Conservation (phyloP, 75 land plant genomes). For the Selaginella tamariscina region DNA sequence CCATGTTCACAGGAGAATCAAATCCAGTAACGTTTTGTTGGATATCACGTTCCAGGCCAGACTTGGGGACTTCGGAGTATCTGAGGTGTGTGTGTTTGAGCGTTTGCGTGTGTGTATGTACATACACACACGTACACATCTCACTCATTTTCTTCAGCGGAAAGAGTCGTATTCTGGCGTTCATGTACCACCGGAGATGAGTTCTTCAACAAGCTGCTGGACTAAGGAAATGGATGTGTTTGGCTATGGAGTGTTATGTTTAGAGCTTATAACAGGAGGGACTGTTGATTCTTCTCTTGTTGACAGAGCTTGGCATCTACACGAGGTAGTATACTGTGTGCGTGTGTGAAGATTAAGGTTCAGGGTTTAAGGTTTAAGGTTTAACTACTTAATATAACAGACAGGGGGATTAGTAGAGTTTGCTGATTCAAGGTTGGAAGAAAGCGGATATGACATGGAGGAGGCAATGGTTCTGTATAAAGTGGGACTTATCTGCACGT, state of each 20-base stretch:
- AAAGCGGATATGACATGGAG: conserved; percentile 6
- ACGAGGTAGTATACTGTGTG: no score
- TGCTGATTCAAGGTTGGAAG: not conserved
- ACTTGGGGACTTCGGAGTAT: conserved; percentile 35
- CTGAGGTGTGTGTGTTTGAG: no score
- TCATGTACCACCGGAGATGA: not conserved
- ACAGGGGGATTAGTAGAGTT: not conserved
- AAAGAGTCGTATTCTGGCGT: not conserved
- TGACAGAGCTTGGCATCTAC: not conserved
- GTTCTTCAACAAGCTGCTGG: not conserved
- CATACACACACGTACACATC: no score
- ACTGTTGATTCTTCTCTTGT: not conserved
- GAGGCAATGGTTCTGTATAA: conserved; percentile 12
- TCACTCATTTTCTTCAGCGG: not conserved
- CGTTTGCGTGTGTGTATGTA: no score
- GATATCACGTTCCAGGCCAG: conserved; percentile 25
- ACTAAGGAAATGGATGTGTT: not conserved
- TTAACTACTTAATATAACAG: no score
- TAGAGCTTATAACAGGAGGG: not conserved
- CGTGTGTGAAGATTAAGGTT: no score
- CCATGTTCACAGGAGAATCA: conserved; percentile 23
- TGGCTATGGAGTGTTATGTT: not conserved
- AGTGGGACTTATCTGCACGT: conserved; percentile 13
- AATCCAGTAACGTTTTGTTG: conserved; percentile 31
- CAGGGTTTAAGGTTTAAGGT: no score